Percentiles rank a stretch among this genome's conserved stretches.
phyloP scores from a whole-genome alignment of 306 rosid genomes.

The Morella rubra region DNA sequence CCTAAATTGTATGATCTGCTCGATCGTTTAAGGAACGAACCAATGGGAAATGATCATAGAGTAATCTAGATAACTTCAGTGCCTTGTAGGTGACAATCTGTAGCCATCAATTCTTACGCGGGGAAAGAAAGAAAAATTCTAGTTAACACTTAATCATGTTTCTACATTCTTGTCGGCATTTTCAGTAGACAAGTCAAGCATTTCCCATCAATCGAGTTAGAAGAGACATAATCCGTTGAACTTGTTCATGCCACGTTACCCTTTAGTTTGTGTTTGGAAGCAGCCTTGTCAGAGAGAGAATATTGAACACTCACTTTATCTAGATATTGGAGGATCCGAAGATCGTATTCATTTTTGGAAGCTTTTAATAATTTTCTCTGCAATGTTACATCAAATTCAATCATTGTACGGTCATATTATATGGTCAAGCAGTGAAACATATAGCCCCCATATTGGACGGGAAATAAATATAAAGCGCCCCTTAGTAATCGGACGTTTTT shows the following conservation, averaged over 20 bases:
- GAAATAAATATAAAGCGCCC: no score
- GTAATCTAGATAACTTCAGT: no score
- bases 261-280: background rate
- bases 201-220: background rate
- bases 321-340: background rate
- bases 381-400: background rate
- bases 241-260: background rate
- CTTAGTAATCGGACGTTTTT: no score
- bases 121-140: background rate
- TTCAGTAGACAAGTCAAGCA: background rate
- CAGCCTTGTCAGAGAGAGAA: no score
- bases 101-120: background rate
- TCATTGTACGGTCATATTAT: background rate
- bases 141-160: background rate
- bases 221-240: background rate
- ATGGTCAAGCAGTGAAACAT: background rate
- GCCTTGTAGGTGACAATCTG: background rate
- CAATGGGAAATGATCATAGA: no score
- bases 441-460: background rate
- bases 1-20: no score
- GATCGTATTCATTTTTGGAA: background rate
- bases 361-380: background rate
- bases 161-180: background rate
- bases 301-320: background rate
- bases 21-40: no score